Base-by-base conservation (phyloP, 2,329 filamentous ascomycete species). In the Furcasterigmium furcatum region DNA sequence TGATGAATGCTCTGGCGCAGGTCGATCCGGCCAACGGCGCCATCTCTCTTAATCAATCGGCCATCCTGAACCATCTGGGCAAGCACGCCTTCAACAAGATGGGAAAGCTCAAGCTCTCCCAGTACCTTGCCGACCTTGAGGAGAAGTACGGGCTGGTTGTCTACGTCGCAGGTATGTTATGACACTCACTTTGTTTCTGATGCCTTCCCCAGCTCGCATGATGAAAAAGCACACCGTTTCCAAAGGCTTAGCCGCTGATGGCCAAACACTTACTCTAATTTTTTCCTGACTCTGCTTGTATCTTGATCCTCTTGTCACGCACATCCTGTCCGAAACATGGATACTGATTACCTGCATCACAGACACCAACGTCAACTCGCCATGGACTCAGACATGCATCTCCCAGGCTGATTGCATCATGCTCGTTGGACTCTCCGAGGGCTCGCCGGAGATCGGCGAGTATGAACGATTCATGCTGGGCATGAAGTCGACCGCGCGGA, bases 371-470 rank as follows among this genome's bases (percentile, higher is more conserved):
- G 94, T 97, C 57, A 97, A 96, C 57, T 90, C 95, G 2, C 91
- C 92, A 1, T 99, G 94, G 94, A 99, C 95, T 1, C 91, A 96
- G 59, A 97, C 94, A 0, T 99, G 95, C 63, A 96, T 99, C 53
- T 87, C 87, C 14, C 94, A 99, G 66, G 94, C 94, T 2, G 94
- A 99, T 66, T 96, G 91, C 55, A 96, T 99, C 52, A 76, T 99
- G 8, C 76, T 99, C 9, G 90, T 99, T 22, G 94, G 91, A 1
- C 71, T 97, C 13, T 94, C 91, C 1, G 94, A 97, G 61, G 86
- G 87, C 1, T 95, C 91, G 4, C 87, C 94, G 0, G 85, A 80
- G 38, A 94, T 97, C 53, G 94, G 94, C 35, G 95, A 99, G 63
- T 99, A 97, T 55, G 94, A 99, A 64, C 82, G 94, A 3, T 96